Conservation (phyloP, 176 grass and related monocot genomes). For the Oryza nivara region DNA sequence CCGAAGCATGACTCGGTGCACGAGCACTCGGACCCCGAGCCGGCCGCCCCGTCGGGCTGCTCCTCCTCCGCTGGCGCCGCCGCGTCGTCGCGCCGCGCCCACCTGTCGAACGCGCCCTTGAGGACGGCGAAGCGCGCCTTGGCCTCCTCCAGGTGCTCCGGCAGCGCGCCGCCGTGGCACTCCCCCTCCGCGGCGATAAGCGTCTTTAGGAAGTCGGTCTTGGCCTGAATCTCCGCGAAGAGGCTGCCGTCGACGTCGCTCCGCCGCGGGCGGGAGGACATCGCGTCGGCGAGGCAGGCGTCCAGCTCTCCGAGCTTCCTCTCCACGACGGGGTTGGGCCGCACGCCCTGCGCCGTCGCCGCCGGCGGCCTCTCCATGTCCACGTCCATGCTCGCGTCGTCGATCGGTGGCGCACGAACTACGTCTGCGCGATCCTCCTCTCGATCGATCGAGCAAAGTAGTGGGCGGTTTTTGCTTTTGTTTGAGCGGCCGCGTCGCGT, state of each 20-base stretch:
- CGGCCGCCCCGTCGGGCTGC: not conserved
- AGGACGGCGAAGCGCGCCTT: slow-evolving; percentile 45
- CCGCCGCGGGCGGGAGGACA: slow-evolving; percentile 2
- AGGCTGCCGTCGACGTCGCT: not conserved
- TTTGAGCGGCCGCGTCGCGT: not conserved
- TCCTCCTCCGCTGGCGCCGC: not conserved
- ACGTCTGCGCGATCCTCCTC: not conserved
- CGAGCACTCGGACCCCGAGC: slow-evolving; percentile 34
- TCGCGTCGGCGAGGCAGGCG: slow-evolving; percentile 10
- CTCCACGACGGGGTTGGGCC: slow-evolving; percentile 7
- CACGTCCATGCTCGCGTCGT: not conserved
- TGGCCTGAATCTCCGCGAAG: not conserved
- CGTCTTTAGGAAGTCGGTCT: slow-evolving; percentile 35
- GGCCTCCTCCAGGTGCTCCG: slow-evolving; percentile 2
- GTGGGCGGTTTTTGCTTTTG: slow-evolving; percentile 25
- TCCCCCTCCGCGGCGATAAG: slow-evolving; percentile 47
- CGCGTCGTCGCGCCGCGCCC: not conserved
- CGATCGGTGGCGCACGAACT: not conserved
- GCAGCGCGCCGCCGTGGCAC: not conserved
- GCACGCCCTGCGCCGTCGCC: not conserved
- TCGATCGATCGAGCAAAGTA: not conserved
- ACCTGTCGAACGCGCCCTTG: slow-evolving; percentile 21
- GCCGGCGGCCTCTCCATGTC: slow-evolving; percentile 13
- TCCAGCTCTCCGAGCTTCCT: slow-evolving; percentile 34
- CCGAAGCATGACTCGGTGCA: slow-evolving; percentile 48